Evolutionary conservation across 2,329 filamentous ascomycete genomes (phyloP).

Genomic region (Microascus cirrosus): DNA sequence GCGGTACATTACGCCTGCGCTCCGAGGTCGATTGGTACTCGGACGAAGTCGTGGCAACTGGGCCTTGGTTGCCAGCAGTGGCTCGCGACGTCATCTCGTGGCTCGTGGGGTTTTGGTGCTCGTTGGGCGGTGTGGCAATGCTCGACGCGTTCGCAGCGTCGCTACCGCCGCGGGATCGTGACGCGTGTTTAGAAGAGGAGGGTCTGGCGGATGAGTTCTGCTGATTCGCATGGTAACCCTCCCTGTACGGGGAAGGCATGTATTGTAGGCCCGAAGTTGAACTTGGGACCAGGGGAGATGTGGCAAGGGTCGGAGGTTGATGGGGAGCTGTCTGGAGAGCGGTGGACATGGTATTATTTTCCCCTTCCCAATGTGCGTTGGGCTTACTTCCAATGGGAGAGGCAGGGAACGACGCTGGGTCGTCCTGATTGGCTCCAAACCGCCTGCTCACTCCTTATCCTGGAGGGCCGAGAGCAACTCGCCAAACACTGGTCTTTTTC

Average conservation of each 20-base stretch:
- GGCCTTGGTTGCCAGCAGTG: slow-evolving; percentile 28
- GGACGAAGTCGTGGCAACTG: slow-evolving; percentile 24
- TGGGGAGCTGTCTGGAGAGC: slow-evolving; percentile 49
- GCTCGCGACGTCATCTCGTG: slow-evolving; percentile 36
- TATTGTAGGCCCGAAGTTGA: slow-evolving; percentile 40
- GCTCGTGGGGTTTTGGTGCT: slow-evolving; percentile 15
- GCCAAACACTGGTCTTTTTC: background rate
- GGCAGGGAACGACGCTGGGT: background rate
- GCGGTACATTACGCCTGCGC: slow-evolving; percentile 51
- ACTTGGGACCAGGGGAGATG: slow-evolving; percentile 33
- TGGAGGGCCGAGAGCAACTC: background rate
- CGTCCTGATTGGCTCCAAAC: background rate
- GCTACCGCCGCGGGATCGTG: slow-evolving; percentile 40
- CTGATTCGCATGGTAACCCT: slow-evolving; percentile 44
- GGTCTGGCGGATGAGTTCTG: slow-evolving; percentile 33
- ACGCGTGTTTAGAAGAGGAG: slow-evolving; percentile 40
- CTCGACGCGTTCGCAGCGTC: slow-evolving; percentile 17
- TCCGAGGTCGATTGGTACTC: slow-evolving; percentile 35
- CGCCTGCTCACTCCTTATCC: background rate
- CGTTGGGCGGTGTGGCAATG: background rate
- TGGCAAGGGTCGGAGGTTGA: slow-evolving; percentile 37
- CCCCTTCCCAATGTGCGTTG: background rate
- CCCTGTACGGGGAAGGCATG: slow-evolving; percentile 39
- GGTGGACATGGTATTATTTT: slow-evolving; percentile 47
- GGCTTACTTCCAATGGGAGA: background rate